Conservation (phyloP, 345 rosid species). For the rapeseed (Brassica napus) region DNA sequence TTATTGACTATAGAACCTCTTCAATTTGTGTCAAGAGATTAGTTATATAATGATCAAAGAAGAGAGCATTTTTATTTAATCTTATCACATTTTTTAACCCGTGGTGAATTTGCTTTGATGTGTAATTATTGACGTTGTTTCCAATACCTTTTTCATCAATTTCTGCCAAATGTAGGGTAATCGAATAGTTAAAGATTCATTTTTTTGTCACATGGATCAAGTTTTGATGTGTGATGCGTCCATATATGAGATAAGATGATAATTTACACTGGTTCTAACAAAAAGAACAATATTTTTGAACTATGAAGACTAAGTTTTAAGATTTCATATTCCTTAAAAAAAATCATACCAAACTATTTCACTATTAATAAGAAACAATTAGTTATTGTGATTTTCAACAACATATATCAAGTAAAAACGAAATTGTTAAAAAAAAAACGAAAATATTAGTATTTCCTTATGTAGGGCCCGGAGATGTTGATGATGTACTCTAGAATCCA, state of each 20-base stretch:
- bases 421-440: not conserved
- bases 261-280: constrained; percentile 3
- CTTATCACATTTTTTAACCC: constrained; percentile 26
- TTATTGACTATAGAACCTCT: constrained; percentile 32
- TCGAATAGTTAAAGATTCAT: constrained; percentile 11
- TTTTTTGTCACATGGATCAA: not conserved
- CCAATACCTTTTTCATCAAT: not conserved
- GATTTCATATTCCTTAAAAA: constrained; percentile 14
- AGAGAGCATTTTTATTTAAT: constrained; percentile 26
- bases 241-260: not conserved
- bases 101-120: constrained; percentile 33
- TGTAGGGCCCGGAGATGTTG: not conserved
- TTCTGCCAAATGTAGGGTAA: constrained; percentile 2
- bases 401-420: not conserved
- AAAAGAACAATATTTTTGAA: constrained; percentile 30
- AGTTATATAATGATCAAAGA: constrained; percentile 15
- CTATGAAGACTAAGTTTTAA: constrained; percentile 21
- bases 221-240: not conserved
- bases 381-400: not conserved
- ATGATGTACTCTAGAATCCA: not conserved
- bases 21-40: constrained; percentile 26
- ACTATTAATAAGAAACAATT: not conserved
- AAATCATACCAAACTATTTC: not conserved
- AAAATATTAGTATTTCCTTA: constrained; percentile 2
- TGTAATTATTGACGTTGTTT: too few species aligned